Evolutionary conservation across 2,329 filamentous ascomycete species (phyloP).

Genomic region (Diaporthe sp.): DNA sequence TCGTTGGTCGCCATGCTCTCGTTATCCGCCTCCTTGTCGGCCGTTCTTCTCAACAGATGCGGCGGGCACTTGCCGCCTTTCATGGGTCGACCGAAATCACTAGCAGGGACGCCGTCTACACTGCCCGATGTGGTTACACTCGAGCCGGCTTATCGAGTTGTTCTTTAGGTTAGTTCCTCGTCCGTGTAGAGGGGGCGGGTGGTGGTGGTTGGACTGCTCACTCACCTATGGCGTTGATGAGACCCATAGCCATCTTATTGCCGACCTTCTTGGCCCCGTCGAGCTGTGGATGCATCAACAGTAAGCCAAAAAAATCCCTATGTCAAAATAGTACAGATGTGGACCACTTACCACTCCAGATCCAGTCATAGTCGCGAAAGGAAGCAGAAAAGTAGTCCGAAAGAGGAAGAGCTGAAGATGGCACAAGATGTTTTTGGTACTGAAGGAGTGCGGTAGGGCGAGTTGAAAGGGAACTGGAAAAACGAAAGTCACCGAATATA

Average conservation of each 20-base stretch:
- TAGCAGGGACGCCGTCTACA: neutral
- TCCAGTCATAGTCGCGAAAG: neutral
- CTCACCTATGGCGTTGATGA: conserved; percentile 11
- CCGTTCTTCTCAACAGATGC: neutral
- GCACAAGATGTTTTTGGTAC: neutral
- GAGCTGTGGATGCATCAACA: neutral
- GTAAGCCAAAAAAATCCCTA: neutral
- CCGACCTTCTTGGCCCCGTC: neutral
- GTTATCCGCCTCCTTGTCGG: neutral
- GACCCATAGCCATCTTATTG: neutral
- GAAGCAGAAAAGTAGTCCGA: too few relatives aligned
- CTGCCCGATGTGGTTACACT: neutral
- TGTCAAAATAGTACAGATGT: neutral
- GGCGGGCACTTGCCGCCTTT: conserved; percentile 11
- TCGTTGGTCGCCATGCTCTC: neutral
- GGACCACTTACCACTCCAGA: neutral
- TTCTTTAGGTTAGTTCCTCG: neutral
- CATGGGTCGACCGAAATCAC: too few relatives aligned
- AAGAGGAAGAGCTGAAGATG: neutral
- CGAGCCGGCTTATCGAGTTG: neutral
- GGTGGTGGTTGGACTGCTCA: too few relatives aligned
- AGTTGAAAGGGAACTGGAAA: neutral
- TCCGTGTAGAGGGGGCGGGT: too few relatives aligned
- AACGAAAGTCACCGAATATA: neutral
- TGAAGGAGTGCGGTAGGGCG: neutral